These are phyloP conservation scores for Trichophyton equinum DNA, from an alignment of 2,329 filamentous ascomycete species.

Conservation along the genomic window DNA sequence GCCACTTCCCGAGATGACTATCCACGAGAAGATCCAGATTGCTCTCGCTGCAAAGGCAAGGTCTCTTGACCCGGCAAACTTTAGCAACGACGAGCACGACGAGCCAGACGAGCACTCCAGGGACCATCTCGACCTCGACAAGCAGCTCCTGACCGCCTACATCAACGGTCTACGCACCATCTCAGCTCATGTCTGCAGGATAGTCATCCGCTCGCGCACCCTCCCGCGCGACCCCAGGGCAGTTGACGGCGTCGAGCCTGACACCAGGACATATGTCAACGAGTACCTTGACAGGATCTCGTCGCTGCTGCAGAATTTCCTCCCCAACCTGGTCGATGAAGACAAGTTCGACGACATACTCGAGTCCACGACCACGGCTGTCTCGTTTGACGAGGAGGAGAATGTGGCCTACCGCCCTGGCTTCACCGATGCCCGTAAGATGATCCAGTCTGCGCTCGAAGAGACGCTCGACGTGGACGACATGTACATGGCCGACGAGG, in stretches of 20 bases:
- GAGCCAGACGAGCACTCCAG: slow-evolving; percentile 25
- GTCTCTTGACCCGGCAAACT: slow-evolving; percentile 10
- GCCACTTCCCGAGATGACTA: slow-evolving; percentile 21
- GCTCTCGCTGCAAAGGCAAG: slow-evolving; percentile 18
- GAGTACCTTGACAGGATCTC: slow-evolving; percentile 28
- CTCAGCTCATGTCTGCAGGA: slow-evolving; percentile 23
- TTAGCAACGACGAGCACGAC: neutral
- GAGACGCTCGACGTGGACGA: slow-evolving; percentile 23
- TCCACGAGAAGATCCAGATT: slow-evolving; percentile 30
- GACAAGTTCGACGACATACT: slow-evolving; percentile 27
- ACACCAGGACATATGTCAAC: slow-evolving; percentile 9
- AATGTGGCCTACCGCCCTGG: slow-evolving; percentile 9
- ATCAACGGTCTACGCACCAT: slow-evolving; percentile 31
- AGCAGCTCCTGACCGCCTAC: slow-evolving; percentile 28
- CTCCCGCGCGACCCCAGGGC: slow-evolving; percentile 6
- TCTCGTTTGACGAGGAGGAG: slow-evolving; percentile 11
- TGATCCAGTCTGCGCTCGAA: slow-evolving; percentile 25
- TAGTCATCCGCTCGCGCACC: slow-evolving; percentile 21
- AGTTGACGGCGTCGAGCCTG: neutral
- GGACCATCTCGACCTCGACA: slow-evolving; percentile 29
- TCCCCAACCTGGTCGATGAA: slow-evolving; percentile 27
- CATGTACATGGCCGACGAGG: slow-evolving; percentile 24
- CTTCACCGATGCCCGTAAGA: slow-evolving; percentile 18
- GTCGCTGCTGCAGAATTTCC: slow-evolving; percentile 29
- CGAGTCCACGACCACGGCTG: slow-evolving; percentile 12